A percentile compares a stretch with the other conserved stretches of the same genome.
Conservation (phyloP, 179 eudicot species). For the Carnegiea gigantea region DNA sequence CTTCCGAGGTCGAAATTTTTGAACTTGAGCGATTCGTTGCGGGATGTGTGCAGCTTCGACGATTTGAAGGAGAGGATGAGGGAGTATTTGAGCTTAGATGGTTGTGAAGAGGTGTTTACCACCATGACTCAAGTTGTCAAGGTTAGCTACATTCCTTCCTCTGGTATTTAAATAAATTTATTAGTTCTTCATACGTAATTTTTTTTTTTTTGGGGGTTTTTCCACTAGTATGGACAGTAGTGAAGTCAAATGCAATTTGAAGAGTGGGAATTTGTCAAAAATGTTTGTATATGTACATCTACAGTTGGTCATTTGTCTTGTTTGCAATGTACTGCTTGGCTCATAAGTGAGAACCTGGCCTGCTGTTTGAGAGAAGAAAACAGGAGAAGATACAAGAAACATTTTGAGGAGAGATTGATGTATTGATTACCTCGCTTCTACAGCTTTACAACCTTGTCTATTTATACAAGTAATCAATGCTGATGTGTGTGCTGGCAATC, state of each 20-base stretch:
- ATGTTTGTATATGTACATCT: too few species aligned
- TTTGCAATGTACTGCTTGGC: not conserved
- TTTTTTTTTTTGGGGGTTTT: too few species aligned
- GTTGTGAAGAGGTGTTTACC: slow-evolving; percentile 67
- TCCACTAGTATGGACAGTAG: not conserved
- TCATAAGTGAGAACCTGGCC: too few species aligned
- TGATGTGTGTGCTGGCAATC: too few species aligned
- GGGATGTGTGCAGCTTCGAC: slow-evolving; percentile 81
- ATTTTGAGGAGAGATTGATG: too few species aligned
- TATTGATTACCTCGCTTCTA: too few species aligned
- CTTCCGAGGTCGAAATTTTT: slow-evolving; percentile 34
- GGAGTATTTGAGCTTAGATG: slow-evolving; percentile 62
- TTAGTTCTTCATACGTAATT: not conserved
- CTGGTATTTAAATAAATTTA: not conserved
- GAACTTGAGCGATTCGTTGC: slow-evolving; percentile 53
- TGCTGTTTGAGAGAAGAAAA: too few species aligned
- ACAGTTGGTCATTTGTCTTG: not conserved
- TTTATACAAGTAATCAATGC: too few species aligned
- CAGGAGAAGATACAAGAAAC: too few species aligned
- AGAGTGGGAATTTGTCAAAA: too few species aligned
- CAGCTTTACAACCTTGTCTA: too few species aligned
- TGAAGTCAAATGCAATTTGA: not conserved
- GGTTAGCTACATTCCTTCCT: slow-evolving; percentile 39
- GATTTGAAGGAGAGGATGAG: slow-evolving; percentile 84
- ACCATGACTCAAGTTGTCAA: slow-evolving; percentile 70